Conservation (phyloP, 176 grass and related monocot species). For the Lolium multiflorum region DNA sequence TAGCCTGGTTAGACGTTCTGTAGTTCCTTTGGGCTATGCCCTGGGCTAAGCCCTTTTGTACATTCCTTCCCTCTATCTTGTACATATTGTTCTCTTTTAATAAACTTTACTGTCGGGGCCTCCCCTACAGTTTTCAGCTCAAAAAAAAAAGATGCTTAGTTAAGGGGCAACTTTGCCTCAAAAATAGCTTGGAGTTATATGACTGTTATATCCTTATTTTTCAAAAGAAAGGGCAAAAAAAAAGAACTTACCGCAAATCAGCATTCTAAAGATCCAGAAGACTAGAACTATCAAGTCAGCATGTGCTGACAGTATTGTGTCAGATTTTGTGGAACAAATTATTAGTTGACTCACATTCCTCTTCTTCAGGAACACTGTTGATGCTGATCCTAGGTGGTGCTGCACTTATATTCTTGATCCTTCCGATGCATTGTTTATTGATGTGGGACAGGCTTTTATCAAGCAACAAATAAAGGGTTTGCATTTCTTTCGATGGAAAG, state of each 20-base stretch:
- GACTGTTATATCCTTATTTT: not conserved
- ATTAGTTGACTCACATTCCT: constrained; percentile 37
- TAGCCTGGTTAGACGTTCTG: too few species aligned
- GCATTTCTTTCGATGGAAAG: not conserved
- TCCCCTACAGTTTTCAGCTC: too few species aligned
- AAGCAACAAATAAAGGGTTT: constrained; percentile 83
- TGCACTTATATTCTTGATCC: constrained; percentile 98
- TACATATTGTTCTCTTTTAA: too few species aligned
- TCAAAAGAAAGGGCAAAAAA: too few species aligned
- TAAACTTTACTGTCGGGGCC: too few species aligned
- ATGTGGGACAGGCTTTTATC: constrained; percentile 92
- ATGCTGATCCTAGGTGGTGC: constrained; percentile 84
- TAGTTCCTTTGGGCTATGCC: too few species aligned
- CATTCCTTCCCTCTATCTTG: too few species aligned
- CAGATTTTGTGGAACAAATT: constrained; percentile 14
- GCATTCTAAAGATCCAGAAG: constrained; percentile 4
- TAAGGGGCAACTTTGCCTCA: too few species aligned
- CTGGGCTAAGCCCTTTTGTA: too few species aligned
- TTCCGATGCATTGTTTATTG: constrained; percentile 90
- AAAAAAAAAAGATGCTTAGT: too few species aligned
- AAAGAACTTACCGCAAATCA: too few species aligned
- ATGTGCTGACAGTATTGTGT: constrained; percentile 9
- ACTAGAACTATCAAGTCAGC: constrained; percentile 2
- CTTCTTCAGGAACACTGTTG: constrained; percentile 90
- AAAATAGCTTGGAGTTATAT: not conserved